Percentiles rank a stretch among this genome's conserved stretches.
Evolutionary conservation across 1,284 basidiomycete species (phyloP).

Genomic region (Rhizopogon hawkerae): DNA sequence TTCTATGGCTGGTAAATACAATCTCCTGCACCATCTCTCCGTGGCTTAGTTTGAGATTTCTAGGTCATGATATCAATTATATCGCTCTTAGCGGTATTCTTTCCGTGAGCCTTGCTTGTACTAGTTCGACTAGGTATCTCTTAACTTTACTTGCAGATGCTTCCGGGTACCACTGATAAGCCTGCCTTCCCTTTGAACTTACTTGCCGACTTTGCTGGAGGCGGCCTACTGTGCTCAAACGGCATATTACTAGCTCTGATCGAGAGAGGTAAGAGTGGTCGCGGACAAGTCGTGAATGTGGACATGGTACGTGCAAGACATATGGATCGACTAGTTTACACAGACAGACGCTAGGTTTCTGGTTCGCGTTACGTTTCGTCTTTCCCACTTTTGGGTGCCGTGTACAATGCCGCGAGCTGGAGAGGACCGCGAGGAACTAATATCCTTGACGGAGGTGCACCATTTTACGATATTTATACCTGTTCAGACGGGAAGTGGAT

Average conservation of each 20-base stretch:
- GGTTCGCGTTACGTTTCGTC: constrained; percentile 71
- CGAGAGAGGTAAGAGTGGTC: constrained; percentile 53
- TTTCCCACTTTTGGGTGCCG: constrained; percentile 54
- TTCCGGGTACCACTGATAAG: constrained; percentile 55
- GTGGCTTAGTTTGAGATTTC: constrained; percentile 6
- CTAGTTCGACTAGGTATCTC: neutral
- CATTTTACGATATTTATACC: constrained; percentile 70
- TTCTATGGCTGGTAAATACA: constrained; percentile 55
- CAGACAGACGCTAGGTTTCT: constrained; percentile 46
- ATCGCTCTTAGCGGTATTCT: constrained; percentile 74
- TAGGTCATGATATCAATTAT: constrained; percentile 82
- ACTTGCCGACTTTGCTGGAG: constrained; percentile 77
- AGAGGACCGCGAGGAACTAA: constrained; percentile 50
- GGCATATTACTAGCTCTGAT: constrained; percentile 73
- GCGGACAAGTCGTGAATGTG: constrained; percentile 68
- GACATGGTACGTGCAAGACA: constrained; percentile 58
- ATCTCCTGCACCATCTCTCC: neutral
- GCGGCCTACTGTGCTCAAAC: constrained; percentile 63
- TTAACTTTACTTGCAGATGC: constrained; percentile 38
- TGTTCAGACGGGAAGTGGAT: constrained; percentile 70
- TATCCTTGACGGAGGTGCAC: constrained; percentile 69
- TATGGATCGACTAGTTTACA: neutral
- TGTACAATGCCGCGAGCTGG: constrained; percentile 33
- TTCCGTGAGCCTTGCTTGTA: constrained; percentile 38
- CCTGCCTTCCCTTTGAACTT: constrained; percentile 72